Percentiles rank a stretch among this genome's conserved stretches.
Conservation (phyloP, 345 rosid species). For the Raphanus sativus region DNA sequence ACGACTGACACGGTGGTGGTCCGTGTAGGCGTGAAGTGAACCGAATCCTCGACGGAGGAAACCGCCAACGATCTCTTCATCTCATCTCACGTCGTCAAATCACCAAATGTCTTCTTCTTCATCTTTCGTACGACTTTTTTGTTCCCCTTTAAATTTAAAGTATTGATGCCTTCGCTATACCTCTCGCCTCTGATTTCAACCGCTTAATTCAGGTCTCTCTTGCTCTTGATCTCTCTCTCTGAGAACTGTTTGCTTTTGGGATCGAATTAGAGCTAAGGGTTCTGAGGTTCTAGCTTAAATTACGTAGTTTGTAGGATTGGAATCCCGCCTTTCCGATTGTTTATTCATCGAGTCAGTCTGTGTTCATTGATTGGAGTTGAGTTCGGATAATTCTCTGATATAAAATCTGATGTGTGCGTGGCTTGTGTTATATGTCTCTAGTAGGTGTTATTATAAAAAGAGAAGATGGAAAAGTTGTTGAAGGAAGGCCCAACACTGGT, state of each 20-base stretch:
- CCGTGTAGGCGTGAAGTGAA: constrained; percentile 37
- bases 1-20: constrained; percentile 48
- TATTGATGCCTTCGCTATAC: constrained; percentile 16
- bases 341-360: not conserved
- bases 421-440: not conserved
- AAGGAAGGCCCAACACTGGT: constrained; percentile 57
- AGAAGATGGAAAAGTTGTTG: constrained; percentile 55
- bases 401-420: constrained; percentile 13
- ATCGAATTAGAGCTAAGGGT: constrained; percentile 24
- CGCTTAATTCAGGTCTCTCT: constrained; percentile 19
- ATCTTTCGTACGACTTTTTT: constrained; percentile 21
- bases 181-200: constrained; percentile 18
- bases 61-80: constrained; percentile 32
- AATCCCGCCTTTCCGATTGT: constrained; percentile 10
- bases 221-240: constrained; percentile 18
- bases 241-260: not conserved
- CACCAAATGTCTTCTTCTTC: constrained; percentile 17
- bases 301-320: constrained; percentile 11
- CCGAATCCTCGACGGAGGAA: constrained; percentile 39
- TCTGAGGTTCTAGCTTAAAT: constrained; percentile 17
- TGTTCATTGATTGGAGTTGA: constrained; percentile 19
- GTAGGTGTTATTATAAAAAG: constrained; percentile 17
- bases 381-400: constrained; percentile 12
- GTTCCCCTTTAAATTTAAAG: constrained; percentile 1
- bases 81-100: constrained; percentile 18